phyloP scores from a whole-genome alignment of 2,329 filamentous ascomycete genomes.

The Alternaria sp. region DNA sequence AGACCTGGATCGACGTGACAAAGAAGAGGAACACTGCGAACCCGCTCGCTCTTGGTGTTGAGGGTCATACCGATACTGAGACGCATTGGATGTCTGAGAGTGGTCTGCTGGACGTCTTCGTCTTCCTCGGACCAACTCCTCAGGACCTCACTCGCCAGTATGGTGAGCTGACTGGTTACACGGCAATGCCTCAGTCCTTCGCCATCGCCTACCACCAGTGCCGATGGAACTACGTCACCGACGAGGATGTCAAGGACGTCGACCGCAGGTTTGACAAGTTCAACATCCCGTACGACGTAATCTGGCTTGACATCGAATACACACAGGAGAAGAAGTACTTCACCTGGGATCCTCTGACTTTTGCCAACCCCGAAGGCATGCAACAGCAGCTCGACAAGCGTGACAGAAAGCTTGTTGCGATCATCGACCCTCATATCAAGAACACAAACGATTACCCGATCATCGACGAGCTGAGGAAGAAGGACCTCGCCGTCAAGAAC shows the following conservation, averaged over 20 bases:
- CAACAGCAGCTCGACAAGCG: slow-evolving; percentile 83
- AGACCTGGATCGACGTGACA: slow-evolving; percentile 95
- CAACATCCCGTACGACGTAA: slow-evolving; percentile 96
- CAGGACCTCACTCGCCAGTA: slow-evolving; percentile 82
- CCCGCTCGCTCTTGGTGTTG: slow-evolving; percentile 75
- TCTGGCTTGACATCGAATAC: slow-evolving; percentile 99
- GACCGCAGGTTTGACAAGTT: slow-evolving; percentile 95
- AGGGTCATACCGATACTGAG: slow-evolving; percentile 75
- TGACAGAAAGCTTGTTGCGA: slow-evolving; percentile 87
- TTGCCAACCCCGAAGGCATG: slow-evolving; percentile 86
- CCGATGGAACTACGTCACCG: slow-evolving; percentile 97
- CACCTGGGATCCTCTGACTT: slow-evolving; percentile 91
- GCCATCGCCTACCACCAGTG: slow-evolving; percentile 95
- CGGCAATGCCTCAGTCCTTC: slow-evolving; percentile 90
- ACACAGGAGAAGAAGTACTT: slow-evolving; percentile 98
- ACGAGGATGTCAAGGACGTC: slow-evolving; percentile 96
- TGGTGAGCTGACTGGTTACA: slow-evolving; percentile 88
- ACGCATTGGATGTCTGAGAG: slow-evolving; percentile 98
- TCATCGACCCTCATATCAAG: slow-evolving; percentile 98
- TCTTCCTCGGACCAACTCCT: slow-evolving; percentile 89
- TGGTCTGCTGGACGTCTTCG: slow-evolving; percentile 88
- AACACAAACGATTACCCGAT: slow-evolving; percentile 80
- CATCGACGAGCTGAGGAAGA: slow-evolving; percentile 80
- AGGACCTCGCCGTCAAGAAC: slow-evolving; percentile 84
- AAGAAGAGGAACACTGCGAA: slow-evolving; percentile 79